Evolutionary conservation across 805 yeast genomes (phyloP).

Genomic region (Starmerella powellii): DNA sequence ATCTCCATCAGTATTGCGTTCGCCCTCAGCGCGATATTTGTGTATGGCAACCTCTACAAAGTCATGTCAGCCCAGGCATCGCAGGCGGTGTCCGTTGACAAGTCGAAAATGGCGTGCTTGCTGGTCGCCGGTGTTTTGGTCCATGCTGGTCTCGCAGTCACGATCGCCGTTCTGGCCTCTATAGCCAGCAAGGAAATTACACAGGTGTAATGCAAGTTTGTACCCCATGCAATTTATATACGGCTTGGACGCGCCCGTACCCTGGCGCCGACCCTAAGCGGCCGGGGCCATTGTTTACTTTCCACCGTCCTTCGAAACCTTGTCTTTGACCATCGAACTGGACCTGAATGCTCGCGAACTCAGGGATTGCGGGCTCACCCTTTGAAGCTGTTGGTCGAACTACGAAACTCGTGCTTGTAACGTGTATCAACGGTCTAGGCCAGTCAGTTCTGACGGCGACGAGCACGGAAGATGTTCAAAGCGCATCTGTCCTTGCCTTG

Average conservation of each 20-base stretch:
- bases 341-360: too few relatives aligned
- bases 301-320: too few relatives aligned
- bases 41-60: constrained; percentile 30
- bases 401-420: neutral
- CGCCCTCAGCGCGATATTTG: constrained; percentile 30
- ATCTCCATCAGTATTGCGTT: constrained; percentile 48
- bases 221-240: constrained; percentile 27
- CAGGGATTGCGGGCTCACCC: too few relatives aligned
- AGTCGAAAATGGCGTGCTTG: constrained; percentile 13
- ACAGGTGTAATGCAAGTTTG: neutral
- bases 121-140: constrained; percentile 16
- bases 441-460: neutral
- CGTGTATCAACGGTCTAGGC: neutral
- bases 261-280: too few relatives aligned
- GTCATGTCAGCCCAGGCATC: constrained; percentile 22
- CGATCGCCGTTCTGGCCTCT: constrained; percentile 9
- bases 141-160: constrained; percentile 32
- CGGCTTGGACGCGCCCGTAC: too few relatives aligned
- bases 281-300: too few relatives aligned
- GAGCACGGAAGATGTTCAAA: neutral
- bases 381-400: neutral
- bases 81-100: constrained; percentile 18
- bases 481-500: neutral
- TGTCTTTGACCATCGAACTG: too few relatives aligned
- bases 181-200: constrained; percentile 9